phyloP scores from a whole-genome alignment of 2,329 filamentous ascomycete species.

The Neoascochyta sp. region DNA sequence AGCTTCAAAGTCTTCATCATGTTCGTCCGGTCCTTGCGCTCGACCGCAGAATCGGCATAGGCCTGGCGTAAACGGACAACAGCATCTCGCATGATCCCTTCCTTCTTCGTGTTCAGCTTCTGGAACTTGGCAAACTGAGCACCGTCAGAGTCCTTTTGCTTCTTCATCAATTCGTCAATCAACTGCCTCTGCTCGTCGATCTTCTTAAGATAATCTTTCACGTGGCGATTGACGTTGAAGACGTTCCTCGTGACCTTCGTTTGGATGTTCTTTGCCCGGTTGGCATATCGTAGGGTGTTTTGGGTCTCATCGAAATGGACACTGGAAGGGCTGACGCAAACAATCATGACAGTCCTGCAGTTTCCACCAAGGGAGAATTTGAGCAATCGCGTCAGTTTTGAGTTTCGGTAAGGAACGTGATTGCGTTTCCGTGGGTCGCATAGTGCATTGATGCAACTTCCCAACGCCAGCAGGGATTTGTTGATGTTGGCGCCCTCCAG shows the following conservation, averaged over 20 bases:
- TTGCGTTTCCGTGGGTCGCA: constrained; percentile 89
- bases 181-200: constrained; percentile 98
- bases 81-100: constrained; percentile 71
- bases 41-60: constrained; percentile 73
- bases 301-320: constrained; percentile 97
- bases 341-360: constrained; percentile 99
- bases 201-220: constrained; percentile 98
- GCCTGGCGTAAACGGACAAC: constrained; percentile 74
- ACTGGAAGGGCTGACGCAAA: constrained; percentile 94
- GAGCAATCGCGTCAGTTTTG: constrained; percentile 88
- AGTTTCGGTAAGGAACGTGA: constrained; percentile 96
- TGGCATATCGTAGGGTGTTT: constrained; percentile 95
- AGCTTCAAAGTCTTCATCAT: constrained; percentile 79
- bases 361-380: constrained; percentile 98
- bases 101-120: constrained; percentile 84
- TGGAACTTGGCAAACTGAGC: constrained; percentile 82
- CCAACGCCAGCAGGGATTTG: constrained; percentile 90
- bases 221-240: constrained; percentile 97
- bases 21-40: constrained; percentile 73
- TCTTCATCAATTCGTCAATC: constrained; percentile 91
- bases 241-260: constrained; percentile 99
- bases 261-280: constrained; percentile 98
- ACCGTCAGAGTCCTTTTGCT: constrained; percentile 84
- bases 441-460: constrained; percentile 96
- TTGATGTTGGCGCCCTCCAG: constrained; percentile 98